These are phyloP conservation scores for Tricholoma furcatifolium DNA, from an alignment of 768 basidiomycete genomes.

Conservation along the genomic window DNA sequence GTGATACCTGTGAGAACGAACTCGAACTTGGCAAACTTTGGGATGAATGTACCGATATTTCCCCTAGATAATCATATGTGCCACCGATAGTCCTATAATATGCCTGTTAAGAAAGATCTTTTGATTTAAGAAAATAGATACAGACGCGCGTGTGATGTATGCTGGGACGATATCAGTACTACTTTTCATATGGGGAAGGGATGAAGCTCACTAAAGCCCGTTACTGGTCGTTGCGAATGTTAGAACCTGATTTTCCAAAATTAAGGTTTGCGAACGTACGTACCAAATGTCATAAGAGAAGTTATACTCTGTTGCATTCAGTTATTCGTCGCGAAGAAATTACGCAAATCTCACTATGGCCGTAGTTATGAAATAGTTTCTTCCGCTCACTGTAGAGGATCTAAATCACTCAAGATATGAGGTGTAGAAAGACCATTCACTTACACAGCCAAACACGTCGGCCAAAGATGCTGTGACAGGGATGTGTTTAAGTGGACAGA, in stretches of 20 bases:
- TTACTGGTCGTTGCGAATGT: background rate
- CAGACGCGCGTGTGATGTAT: constrained; percentile 6
- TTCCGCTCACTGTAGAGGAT: background rate
- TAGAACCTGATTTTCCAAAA: background rate
- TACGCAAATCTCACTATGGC: background rate
- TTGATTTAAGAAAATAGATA: background rate
- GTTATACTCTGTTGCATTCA: background rate
- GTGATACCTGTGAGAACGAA: background rate
- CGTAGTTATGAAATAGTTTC: background rate
- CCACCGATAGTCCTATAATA: no score
- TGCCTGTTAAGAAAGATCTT: no score
- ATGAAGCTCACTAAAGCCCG: constrained; percentile 7
- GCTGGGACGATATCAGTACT: background rate
- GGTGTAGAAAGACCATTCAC: background rate
- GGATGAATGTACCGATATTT: no score
- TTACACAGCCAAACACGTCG: constrained; percentile 11
- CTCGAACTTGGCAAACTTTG: background rate
- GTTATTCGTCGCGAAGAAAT: background rate
- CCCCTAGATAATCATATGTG: no score
- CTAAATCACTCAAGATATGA: background rate
- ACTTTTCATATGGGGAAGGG: background rate
- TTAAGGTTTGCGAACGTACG: background rate
- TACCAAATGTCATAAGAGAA: constrained; percentile 7
- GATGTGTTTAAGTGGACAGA: background rate
- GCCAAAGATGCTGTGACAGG: constrained; percentile 4